A percentile compares a stretch with the other conserved stretches of the same genome.
phyloP scores from a whole-genome alignment of 441 rosid genomes.

The Manihot esculenta region DNA sequence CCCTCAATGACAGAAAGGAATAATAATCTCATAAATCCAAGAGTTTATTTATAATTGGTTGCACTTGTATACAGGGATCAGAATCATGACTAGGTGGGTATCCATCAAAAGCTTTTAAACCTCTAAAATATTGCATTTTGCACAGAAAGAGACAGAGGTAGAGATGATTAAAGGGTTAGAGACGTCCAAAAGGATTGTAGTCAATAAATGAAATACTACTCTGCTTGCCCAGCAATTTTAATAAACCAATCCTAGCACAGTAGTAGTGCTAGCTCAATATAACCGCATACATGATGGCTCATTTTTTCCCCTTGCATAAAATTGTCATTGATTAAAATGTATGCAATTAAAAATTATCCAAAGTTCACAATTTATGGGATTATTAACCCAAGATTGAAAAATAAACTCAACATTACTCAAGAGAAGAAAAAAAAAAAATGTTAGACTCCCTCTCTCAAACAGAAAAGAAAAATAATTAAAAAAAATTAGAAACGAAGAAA shows the following conservation, averaged over 20 bases:
- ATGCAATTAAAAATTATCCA: not conserved
- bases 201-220: too few relatives aligned
- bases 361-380: not conserved
- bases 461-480: not conserved
- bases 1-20: not conserved
- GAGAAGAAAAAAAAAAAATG: not conserved
- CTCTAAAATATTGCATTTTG: not conserved
- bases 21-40: not conserved
- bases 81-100: not conserved
- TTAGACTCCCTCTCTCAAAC: not conserved
- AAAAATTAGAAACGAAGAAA: not conserved
- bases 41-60: not conserved
- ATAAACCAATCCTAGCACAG: not conserved
- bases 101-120: not conserved
- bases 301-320: not conserved
- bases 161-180: too few relatives aligned
- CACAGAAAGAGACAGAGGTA: too few relatives aligned
- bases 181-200: too few relatives aligned
- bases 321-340: not conserved
- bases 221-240: not conserved
- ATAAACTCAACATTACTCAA: not conserved
- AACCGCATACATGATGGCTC: not conserved
- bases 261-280: not conserved
- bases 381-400: not conserved
- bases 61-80: not conserved